Percentiles rank a stretch among this genome's conserved stretches.
phyloP scores from a whole-genome alignment of 768 basidiomycete genomes.

The Leccinum subgranulosum region DNA sequence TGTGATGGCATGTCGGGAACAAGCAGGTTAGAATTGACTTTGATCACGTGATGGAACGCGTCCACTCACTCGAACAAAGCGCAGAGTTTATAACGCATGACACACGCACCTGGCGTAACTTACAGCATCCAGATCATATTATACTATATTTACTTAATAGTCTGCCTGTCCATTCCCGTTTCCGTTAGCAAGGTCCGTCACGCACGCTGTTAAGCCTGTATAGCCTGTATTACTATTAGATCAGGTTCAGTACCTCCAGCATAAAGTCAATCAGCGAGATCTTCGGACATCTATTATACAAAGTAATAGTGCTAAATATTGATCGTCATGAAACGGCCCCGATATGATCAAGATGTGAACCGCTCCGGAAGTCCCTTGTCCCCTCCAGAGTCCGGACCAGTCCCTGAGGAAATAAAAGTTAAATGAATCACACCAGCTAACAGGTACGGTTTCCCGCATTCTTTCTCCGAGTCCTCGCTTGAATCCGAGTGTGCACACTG shows the following conservation, averaged over 20 bases:
- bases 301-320: background rate
- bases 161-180: background rate
- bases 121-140: background rate
- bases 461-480: background rate
- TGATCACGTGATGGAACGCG: conserved; percentile 19
- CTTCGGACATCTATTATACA: background rate
- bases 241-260: background rate
- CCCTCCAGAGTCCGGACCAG: background rate
- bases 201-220: background rate
- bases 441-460: background rate
- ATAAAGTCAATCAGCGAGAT: background rate
- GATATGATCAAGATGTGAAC: background rate
- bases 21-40: background rate
- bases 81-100: background rate
- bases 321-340: background rate
- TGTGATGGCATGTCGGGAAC: conserved; percentile 11
- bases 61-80: background rate
- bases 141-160: background rate
- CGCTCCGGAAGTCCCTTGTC: background rate
- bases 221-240: background rate
- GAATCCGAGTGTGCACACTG: background rate
- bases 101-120: background rate
- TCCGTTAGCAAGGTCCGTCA: background rate
- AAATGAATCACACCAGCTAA: background rate
- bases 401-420: background rate